Evolutionary conservation across 1,139 yeast genomes (phyloP).

Genomic region (Blastobotrys illinoisensis): DNA sequence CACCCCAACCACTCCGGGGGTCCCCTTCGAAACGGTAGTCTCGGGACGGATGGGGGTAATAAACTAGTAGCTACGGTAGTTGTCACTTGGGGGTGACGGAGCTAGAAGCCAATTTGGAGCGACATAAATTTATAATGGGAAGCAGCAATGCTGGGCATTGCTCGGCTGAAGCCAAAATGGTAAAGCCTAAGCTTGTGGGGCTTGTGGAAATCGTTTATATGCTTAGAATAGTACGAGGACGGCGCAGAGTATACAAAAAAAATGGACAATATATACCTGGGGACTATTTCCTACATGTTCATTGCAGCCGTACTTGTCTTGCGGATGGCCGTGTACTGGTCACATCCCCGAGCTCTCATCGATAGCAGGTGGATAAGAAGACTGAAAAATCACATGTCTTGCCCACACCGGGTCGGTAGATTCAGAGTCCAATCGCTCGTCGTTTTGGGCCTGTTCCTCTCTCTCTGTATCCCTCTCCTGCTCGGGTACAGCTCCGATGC

Average conservation of each 20-base stretch:
- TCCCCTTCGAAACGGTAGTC: too few relatives aligned
- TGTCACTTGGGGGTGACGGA: too few relatives aligned
- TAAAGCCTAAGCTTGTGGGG: too few relatives aligned
- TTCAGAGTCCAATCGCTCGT: constrained; percentile 52
- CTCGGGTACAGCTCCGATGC: constrained; percentile 30
- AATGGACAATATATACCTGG: background rate
- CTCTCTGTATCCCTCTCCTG: constrained; percentile 38
- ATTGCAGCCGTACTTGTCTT: background rate
- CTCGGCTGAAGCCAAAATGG: too few relatives aligned
- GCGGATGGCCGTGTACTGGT: background rate
- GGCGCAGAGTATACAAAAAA: too few relatives aligned
- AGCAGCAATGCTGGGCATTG: too few relatives aligned
- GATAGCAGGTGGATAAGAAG: constrained; percentile 34
- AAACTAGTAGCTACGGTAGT: too few relatives aligned
- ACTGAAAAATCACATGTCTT: constrained; percentile 41
- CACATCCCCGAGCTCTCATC: background rate
- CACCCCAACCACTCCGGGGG: background rate
- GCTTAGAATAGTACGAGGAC: too few relatives aligned
- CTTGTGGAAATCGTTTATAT: too few relatives aligned
- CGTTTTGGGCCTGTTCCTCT: constrained; percentile 40
- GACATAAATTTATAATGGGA: too few relatives aligned
- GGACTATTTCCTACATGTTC: background rate
- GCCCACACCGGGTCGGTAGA: constrained; percentile 53
- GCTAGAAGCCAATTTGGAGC: too few relatives aligned
- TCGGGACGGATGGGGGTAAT: too few relatives aligned